A percentile compares a stretch with the other conserved stretches of the same genome.
Conservation (phyloP, 176 grass and related monocot genomes). For the Secale cereale region DNA sequence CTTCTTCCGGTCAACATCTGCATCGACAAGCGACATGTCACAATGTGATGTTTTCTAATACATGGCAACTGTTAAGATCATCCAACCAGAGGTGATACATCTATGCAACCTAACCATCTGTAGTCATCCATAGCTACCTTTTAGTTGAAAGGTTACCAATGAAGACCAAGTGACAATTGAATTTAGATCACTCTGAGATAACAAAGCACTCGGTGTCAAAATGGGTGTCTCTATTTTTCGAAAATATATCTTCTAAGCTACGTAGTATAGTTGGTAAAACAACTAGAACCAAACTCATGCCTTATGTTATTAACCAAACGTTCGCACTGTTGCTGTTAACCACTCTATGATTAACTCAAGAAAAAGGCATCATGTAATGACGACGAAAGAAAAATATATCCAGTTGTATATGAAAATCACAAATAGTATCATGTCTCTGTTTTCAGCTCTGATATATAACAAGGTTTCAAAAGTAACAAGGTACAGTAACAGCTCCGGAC, state of each 20-base stretch:
- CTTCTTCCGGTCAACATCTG: constrained; percentile 68
- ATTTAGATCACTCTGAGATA: background rate
- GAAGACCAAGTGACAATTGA: background rate
- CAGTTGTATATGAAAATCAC: background rate
- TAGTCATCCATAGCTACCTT: background rate
- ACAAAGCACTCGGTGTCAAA: background rate
- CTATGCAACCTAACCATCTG: background rate
- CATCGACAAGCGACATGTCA: constrained; percentile 25
- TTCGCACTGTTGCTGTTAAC: background rate
- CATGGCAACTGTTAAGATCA: background rate
- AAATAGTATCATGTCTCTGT: background rate
- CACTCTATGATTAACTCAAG: background rate
- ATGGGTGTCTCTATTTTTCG: background rate
- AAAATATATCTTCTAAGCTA: background rate
- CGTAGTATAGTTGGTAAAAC: background rate
- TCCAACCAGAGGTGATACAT: background rate
- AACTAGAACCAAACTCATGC: background rate
- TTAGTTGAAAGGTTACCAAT: background rate
- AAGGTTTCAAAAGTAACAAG: background rate
- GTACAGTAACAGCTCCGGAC: background rate
- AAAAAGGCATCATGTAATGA: background rate
- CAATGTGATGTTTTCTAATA: background rate
- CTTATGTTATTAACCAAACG: background rate
- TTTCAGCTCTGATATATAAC: background rate
- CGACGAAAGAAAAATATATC: background rate